Evolutionary conservation across 257 asterid genomes (phyloP), one percentile per base, ranked within the genome.

Genomic region (Ilex aquifolium): DNA sequence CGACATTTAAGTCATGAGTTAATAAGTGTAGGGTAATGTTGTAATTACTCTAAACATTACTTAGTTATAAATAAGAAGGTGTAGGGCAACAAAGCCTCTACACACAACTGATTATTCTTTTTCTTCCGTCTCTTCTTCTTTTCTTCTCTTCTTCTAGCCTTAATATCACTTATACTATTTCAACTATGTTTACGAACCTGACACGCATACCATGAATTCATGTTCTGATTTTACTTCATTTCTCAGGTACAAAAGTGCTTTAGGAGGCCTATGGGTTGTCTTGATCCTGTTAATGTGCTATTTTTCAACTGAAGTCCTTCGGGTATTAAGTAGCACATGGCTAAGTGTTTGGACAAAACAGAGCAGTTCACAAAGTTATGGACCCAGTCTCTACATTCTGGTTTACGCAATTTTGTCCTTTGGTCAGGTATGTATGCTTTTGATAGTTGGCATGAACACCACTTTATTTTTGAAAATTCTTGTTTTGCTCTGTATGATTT

Each of bases 261-360:
- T 88, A 73, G 97, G 97, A 62, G 97, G 97, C 65, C 61, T 83
- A 32, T 90, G 95, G 96, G 97, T 88, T 4, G 96, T 90, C 74
- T 57, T 77, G 79, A 72, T 87, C 65, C 78, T 90, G 70, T 76
- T 83, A 60, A 3, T 62, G 62, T 85, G 95, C 85, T 90, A 90
- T 72, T 57, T 85, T 74, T 69, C 75, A 59, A 61, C 85, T n/a
- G 95, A 90, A 72, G 64, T 61, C 62, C 79, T 90, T 36, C 88
- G 97, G 74, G 80, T 90, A 76, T 80, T 85, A 67, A 80, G 97
- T 82, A 90, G 97, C 77, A 90, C 88, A 48, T 90, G 97, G 97
- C 89, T 90, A 56, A 90, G 96, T 76, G 75, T 75, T 75, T 90
- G 97, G 97, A 90, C 97, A 13, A 85, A 75, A 65, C 73, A 71